Conservation (phyloP, 2,329 filamentous ascomycete genomes). For the Myriosclerotinia duriaeana region DNA sequence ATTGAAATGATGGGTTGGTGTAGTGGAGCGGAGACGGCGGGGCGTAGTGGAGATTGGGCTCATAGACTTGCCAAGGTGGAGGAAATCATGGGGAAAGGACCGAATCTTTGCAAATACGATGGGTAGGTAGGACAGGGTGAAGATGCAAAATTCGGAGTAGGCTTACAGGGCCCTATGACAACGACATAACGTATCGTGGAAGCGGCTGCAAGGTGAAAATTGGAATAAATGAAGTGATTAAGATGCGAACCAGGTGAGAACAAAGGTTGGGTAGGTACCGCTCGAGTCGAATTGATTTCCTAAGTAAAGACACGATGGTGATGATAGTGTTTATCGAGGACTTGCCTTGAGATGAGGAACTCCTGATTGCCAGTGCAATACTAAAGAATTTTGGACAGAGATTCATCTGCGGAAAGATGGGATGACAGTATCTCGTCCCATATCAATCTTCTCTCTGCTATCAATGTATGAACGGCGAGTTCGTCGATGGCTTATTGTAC, state of each 20-base stretch:
- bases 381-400: background rate
- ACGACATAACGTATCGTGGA: background rate
- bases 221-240: background rate
- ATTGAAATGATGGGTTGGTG: background rate
- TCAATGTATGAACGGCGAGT: background rate
- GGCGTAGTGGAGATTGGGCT: background rate
- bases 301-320: background rate
- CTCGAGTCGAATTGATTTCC: background rate
- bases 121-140: background rate
- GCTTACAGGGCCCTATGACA: background rate
- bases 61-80: background rate
- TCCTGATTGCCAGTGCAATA: background rate
- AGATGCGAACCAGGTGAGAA: background rate
- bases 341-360: background rate
- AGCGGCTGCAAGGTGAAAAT: background rate
- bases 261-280: background rate
- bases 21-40: background rate
- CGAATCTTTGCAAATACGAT: background rate
- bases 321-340: too few relatives aligned
- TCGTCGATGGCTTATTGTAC: background rate
- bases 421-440: background rate
- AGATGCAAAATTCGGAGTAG: background rate
- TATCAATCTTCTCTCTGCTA: background rate
- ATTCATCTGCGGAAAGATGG: background rate
- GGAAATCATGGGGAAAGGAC: conserved; percentile 12